phyloP scores from a whole-genome alignment of 2,329 filamentous ascomycete species.

The Fusarium circinatum region DNA sequence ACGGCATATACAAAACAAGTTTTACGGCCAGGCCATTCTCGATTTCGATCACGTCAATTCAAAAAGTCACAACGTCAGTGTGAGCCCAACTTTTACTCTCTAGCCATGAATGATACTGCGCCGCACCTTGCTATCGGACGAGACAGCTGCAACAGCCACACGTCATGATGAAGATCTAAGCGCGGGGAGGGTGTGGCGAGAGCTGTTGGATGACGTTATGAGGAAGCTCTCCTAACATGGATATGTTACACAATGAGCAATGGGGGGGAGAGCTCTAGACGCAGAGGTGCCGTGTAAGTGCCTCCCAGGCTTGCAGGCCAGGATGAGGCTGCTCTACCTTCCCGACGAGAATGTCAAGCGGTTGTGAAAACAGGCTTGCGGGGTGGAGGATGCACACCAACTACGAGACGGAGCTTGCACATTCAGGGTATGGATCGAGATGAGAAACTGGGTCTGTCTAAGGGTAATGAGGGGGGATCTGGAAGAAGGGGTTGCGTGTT shows the following conservation, averaged over 20 bases:
- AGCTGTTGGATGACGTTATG: constrained; percentile 41
- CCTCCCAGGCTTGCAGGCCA: neutral
- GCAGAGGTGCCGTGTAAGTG: constrained; percentile 11
- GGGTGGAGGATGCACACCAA: constrained; percentile 33
- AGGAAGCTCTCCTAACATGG: constrained; percentile 20
- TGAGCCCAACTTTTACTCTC: constrained; percentile 13
- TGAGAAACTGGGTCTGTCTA: constrained; percentile 26
- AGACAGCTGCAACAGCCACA: constrained; percentile 36
- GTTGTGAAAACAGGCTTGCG: constrained; percentile 37
- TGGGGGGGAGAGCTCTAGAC: constrained; percentile 9
- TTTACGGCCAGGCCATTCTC: constrained; percentile 26
- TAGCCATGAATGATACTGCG: constrained; percentile 37
- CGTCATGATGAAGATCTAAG: constrained; percentile 42
- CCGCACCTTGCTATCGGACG: constrained; percentile 30
- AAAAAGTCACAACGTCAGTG: constrained; percentile 39
- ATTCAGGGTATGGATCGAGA: constrained; percentile 33
- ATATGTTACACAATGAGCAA: constrained; percentile 5
- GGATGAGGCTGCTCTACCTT: constrained; percentile 26
- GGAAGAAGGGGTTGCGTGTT: constrained; percentile 16
- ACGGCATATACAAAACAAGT: constrained; percentile 39
- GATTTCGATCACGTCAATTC: constrained; percentile 35
- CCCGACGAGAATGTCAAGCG: neutral
- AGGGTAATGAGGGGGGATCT: neutral
- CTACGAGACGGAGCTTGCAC: constrained; percentile 28
- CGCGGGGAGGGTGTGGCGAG: constrained; percentile 37